Base-by-base conservation (phyloP, 768 basidiomycete species). In the Termitomyces sp. region DNA sequence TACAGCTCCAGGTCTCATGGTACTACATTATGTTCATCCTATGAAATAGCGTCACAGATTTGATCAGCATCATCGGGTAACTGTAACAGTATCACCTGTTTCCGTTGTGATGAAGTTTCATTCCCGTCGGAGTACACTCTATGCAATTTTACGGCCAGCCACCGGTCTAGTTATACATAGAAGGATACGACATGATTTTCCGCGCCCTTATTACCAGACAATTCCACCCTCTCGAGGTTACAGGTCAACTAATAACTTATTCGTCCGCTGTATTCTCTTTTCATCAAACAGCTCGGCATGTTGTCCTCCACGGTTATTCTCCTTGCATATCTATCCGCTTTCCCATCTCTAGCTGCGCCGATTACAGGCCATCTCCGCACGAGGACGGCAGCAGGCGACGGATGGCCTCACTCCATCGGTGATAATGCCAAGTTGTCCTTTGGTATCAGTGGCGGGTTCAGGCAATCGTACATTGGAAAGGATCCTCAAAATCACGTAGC, bases 201-300 rank as follows among this genome's bases (percentile, higher is more conserved):
- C 9, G n/a, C 55, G 48, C 58, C 7, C 55, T 44, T 44, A 50
- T 59, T 59, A 56, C 59, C 51, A 45, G 59, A 48, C 56, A 60
- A 57, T 57, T 19, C 51, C 46, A 45, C 37, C n/a, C 45, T 45
- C 38, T 43, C 38, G 24, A 60, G n/a, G 56, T 60, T 60, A 53
- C 59, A 60, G 59, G 59, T 57, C 56, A 55, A 60, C 56, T 54
- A 51, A 46, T 50, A 59, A 55, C 55, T 56, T 22, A 40, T 51
- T 48, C 49, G 51, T 57, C 21, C 30, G 53, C 56, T 53, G 34
- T 43, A 47, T 8, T 34, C 26, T 44, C 35, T 14, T 47, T 45
- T 51, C 40, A 43, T 24, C 14, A 34, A 24, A 32, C 44, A 22
- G 38, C 30, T 52, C 45, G 24, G 22, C 38, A 57, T 57, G 55